A percentile compares a stretch with the other conserved stretches of the same genome.
These are phyloP conservation scores for Exophiala lecanii-corni DNA, from an alignment of 2,329 filamentous ascomycete genomes.

Conservation along the genomic window DNA sequence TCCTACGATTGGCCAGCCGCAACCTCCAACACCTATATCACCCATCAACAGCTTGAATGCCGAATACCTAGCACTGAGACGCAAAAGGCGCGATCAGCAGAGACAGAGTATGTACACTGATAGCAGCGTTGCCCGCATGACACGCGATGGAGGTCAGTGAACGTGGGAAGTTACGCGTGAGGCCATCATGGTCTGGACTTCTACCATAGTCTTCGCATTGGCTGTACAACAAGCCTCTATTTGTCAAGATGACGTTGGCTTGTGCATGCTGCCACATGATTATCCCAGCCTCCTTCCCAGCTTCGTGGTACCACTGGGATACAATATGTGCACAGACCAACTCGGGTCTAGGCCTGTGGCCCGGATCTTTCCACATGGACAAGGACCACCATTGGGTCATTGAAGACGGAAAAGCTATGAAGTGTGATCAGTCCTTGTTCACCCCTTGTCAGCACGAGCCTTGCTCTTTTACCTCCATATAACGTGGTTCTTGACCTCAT, in stretches of 20 bases:
- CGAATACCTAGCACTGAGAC: slow-evolving; percentile 12
- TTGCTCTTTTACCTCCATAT: neutral
- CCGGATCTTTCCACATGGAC: neutral
- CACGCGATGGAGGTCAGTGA: too few species aligned
- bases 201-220: too few species aligned
- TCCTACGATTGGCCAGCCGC: slow-evolving; percentile 7
- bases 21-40: slow-evolving; percentile 16
- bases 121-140: too few species aligned
- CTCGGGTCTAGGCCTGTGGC: neutral
- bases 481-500: too few species aligned
- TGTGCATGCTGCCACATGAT: too few species aligned
- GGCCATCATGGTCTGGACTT: too few species aligned
- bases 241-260: too few species aligned
- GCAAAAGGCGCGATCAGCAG: neutral
- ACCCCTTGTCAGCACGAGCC: neutral
- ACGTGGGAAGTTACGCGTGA: too few species aligned
- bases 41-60: slow-evolving; percentile 13
- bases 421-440: neutral
- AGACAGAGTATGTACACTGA: neutral
- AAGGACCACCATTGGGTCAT: neutral
- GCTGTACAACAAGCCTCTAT: too few species aligned
- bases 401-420: neutral
- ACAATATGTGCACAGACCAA: neutral
- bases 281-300: neutral
- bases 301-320: neutral